Evolutionary conservation across 495 filamentous ascomycete species (phyloP), one percentile per base, ranked within the genome.

Genomic region (Cetradonia linearis): DNA sequence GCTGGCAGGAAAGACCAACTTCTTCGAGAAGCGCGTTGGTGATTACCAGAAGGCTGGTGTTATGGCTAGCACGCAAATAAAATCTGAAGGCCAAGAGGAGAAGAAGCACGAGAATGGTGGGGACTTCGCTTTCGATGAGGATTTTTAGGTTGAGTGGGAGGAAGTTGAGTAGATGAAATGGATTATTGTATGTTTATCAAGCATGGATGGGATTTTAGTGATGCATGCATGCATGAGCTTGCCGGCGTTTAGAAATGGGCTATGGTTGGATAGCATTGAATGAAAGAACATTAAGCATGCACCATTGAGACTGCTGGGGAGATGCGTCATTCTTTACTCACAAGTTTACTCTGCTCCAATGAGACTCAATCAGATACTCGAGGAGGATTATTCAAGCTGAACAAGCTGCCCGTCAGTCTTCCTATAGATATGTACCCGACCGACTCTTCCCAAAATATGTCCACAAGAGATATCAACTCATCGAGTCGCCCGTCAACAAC

Each of bases 1-100:
- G 11, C 80, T 98, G 34, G 88, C 91, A 31, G 93, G 93, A 74
- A 98, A 98, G 86, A 98, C 93, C 73, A 98, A 98, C 81, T 98
- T 98, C 87, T 98, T 98, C 74, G 93, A 98, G 85, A 98, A 98
- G 87, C 87, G 93, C 62, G 93, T 98, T 44, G 94, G 87, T 74
- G 93, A 98, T 71, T 98, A 98, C 82, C 93, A 98, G 76, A 98
- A 98, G 81, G 91, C 94, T 50, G 93, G 94, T 76, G 93, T 98
- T 69, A 97, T 98, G 90, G 86, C 84, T 64, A 87, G 86, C 77
- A 89, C 87, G 70, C 88, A 90, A 75, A 93, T 96, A 83, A 76
- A 78, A 33, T 67, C 77, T 34, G 75, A 77, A 4, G 74, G 81
- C 23, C 78, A 77, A 54, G 64, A 64, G 50, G 80, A 86, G 62